These are phyloP conservation scores for Citrus reticulata DNA, from an alignment of 345 rosid species.

Conservation along the genomic window DNA sequence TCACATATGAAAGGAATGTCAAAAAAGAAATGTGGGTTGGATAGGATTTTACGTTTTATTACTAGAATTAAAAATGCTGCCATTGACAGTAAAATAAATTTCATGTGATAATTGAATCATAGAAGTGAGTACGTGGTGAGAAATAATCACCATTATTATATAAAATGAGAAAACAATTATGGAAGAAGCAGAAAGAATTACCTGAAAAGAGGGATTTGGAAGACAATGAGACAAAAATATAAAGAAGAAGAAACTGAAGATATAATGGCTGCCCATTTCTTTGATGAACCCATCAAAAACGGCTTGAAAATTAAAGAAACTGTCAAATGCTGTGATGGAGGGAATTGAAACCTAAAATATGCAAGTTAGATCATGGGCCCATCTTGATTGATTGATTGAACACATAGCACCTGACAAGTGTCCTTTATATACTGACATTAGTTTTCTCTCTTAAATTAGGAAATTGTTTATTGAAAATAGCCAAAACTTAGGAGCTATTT, in stretches of 20 bases:
- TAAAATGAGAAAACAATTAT: not conserved
- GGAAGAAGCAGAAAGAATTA: slow-evolving; percentile 12
- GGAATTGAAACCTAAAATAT: not conserved
- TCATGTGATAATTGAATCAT: no score
- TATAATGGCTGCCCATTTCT: slow-evolving; percentile 52
- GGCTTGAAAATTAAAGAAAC: not conserved
- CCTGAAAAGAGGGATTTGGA: slow-evolving; percentile 94
- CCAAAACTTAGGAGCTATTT: no score
- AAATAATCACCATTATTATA: not conserved
- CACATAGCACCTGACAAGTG: no score
- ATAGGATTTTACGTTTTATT: not conserved
- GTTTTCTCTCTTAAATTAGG: no score
- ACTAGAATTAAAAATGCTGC: not conserved
- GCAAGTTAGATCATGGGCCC: no score
- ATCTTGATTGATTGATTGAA: not conserved
- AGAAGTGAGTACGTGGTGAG: no score
- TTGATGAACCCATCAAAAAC: slow-evolving; percentile 37
- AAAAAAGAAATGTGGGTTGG: not conserved
- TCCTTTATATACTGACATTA: no score
- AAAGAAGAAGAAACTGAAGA: slow-evolving; percentile 46
- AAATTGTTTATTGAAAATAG: no score
- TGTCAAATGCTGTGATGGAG: not conserved
- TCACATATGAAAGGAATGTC: no score
- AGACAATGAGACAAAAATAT: slow-evolving; percentile 50
- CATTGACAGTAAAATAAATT: not conserved